Evolutionary conservation across 371 early-diverging fungal species (phyloP), one percentile per base, ranked within the genome.

Genomic region (Basidiobolus meristosporus): DNA sequence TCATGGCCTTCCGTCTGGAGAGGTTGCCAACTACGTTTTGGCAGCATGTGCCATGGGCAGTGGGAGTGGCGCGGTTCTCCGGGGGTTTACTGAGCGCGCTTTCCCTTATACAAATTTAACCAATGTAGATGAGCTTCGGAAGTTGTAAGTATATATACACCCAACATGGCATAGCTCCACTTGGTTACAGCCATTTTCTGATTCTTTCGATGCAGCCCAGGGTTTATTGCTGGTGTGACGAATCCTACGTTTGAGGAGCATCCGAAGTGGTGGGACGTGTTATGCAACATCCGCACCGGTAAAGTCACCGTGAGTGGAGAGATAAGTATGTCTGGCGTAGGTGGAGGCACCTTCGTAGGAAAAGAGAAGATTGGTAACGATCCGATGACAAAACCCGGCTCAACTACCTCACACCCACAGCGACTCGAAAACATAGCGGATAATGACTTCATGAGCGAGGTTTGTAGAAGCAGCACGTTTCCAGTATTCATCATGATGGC

Each of bases 221-320:
- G 90, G 0, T 92, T 81, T 51, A 89, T 95, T 57, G 96, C 96
- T 2, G 96, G 96, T 15, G 91, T 90, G 3, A 87, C 92, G 0
- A 92, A 95, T 59, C 89, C 90, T 14, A 70, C 85, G 0, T 89
- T 90, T 54, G 89, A 90, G 47, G 86, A 87, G 45, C 80, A 89
- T 38, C 70, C 80, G 9, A 64, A 72, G 36, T 90, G 92, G 91
- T 95, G 92, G 92, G 96, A 95, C 56, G 73, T 95, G 2, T 60
- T 90, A 12, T 88, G 83, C 56, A 84, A 92, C 48, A 79, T 95
- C 41, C 77, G 77, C 39, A 86, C 90, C 0, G 90, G 90, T 18
- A 82, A 78, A 46, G 87, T 95, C 40, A 80, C 77, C 6, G 79
- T 93, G 39, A 84, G 85, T 51, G 79, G 82, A 34, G 65, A 78